These are phyloP conservation scores for Salvia rosmarinus DNA, from an alignment of 257 asterid species.

Conservation along the genomic window DNA sequence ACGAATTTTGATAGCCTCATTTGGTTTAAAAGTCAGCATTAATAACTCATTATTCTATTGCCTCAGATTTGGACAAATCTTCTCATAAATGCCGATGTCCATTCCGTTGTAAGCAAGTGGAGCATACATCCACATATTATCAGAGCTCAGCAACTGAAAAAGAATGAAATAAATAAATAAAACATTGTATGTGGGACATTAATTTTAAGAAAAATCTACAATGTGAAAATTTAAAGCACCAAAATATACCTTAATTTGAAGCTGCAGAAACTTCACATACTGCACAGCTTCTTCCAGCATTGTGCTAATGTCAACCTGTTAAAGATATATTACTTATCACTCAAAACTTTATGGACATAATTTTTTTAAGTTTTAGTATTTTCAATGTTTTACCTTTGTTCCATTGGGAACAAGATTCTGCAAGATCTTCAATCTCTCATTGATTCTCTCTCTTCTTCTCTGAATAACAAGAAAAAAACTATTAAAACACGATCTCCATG, in stretches of 20 bases:
- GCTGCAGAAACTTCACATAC: slow-evolving; percentile 83
- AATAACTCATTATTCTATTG: slow-evolving; percentile 2
- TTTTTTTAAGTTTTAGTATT: too few species aligned
- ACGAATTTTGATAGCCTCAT: slow-evolving; percentile 22
- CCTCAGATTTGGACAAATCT: slow-evolving; percentile 46
- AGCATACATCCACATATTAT: slow-evolving; percentile 92
- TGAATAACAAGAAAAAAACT: slow-evolving; percentile 33
- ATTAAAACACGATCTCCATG: background rate
- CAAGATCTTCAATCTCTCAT: slow-evolving; percentile 81
- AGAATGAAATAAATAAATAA: background rate
- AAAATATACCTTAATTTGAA: slow-evolving; percentile 72
- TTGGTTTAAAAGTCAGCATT: slow-evolving; percentile 37
- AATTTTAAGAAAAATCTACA: background rate
- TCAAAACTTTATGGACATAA: background rate
- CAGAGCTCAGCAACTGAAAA: slow-evolving; percentile 74
- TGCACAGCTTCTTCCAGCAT: slow-evolving; percentile 95
- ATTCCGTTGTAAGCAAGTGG: slow-evolving; percentile 83
- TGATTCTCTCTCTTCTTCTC: slow-evolving; percentile 86
- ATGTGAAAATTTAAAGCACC: too few species aligned
- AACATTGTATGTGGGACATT: background rate
- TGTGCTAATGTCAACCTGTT: slow-evolving; percentile 85
- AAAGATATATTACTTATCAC: background rate
- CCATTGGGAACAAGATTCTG: slow-evolving; percentile 90
- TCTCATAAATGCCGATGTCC: slow-evolving; percentile 69
- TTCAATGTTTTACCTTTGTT: slow-evolving; percentile 56